A percentile compares a stretch with the other conserved stretches of the same genome.
Evolutionary conservation across 2,329 filamentous ascomycete species (phyloP).

Genomic region (Calycina herbarum): DNA sequence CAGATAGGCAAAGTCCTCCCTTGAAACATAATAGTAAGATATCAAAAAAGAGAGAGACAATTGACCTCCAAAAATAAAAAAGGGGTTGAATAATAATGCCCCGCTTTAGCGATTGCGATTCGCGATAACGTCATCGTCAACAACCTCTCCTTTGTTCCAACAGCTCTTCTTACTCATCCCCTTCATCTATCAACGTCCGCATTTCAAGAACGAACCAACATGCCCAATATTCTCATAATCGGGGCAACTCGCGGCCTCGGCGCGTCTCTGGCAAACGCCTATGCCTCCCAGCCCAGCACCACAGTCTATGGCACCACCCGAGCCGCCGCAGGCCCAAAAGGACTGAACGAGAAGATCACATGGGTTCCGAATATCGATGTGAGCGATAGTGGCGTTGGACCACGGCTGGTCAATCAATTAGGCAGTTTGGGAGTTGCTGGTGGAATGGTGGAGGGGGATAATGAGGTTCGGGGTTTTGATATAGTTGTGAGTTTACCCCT

Average conservation of each 20-base stretch:
- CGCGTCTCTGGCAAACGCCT: constrained; percentile 58
- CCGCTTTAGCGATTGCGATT: neutral
- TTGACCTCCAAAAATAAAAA: neutral
- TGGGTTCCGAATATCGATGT: constrained; percentile 64
- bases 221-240: constrained; percentile 54
- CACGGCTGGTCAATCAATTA: constrained; percentile 49
- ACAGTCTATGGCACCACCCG: constrained; percentile 62
- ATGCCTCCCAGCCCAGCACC: constrained; percentile 49
- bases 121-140: neutral
- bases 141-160: neutral
- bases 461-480: constrained; percentile 41
- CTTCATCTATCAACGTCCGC: too few species aligned
- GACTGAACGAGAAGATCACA: constrained; percentile 43
- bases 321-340: constrained; percentile 45
- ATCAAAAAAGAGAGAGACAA: neutral
- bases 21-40: neutral
- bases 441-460: constrained; percentile 29
- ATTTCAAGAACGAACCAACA: too few species aligned
- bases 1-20: too few species aligned
- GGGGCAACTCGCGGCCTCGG: constrained; percentile 70
- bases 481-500: constrained; percentile 43
- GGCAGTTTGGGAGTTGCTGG: constrained; percentile 32
- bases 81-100: neutral
- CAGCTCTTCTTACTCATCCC: too few species aligned
- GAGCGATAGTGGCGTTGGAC: constrained; percentile 47